Evolutionary conservation across 1,284 basidiomycete genomes (phyloP).

Genomic region (Pseudozyma tsukubaensis): DNA sequence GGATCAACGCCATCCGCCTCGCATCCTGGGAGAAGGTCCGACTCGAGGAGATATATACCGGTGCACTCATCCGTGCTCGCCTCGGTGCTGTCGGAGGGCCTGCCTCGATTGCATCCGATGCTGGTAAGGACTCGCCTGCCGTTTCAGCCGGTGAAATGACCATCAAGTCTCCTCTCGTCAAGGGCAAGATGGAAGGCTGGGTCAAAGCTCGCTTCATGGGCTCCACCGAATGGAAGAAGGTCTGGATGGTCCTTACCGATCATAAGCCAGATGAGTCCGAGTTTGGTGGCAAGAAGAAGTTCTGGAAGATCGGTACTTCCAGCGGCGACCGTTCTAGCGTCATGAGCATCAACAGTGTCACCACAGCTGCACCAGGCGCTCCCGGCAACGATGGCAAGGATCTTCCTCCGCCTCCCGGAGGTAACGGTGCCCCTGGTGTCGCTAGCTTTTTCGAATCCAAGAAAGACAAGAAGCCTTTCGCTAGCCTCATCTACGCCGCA

Average conservation of each 20-base stretch:
- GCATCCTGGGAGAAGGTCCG: conserved; percentile 95
- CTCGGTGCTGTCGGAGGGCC: conserved; percentile 68
- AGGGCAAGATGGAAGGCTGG: conserved; percentile 90
- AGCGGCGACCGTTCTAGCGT: conserved; percentile 55
- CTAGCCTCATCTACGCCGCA: conserved; percentile 60
- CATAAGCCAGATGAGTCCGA: conserved; percentile 54
- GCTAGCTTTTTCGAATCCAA: conserved; percentile 66
- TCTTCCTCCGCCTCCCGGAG: conserved; percentile 60
- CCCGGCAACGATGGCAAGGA: conserved; percentile 40
- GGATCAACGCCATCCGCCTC: conserved; percentile 90
- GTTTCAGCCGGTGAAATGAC: conserved; percentile 29
- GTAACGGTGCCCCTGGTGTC: conserved; percentile 59
- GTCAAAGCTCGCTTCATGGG: conserved; percentile 90
- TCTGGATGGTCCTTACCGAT: conserved; percentile 82
- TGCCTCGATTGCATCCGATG: conserved; percentile 20
- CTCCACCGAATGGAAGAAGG: conserved; percentile 92
- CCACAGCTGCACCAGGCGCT: conserved; percentile 30
- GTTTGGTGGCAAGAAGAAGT: conserved; percentile 51
- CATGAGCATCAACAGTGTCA: conserved; percentile 45
- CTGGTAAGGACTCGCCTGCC: conserved; percentile 30
- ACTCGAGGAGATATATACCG: conserved; percentile 96
- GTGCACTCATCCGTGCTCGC: conserved; percentile 78
- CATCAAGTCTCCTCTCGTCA: conserved; percentile 67
- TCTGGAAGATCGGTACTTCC: conserved; percentile 51
- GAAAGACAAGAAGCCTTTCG: conserved; percentile 66